Conservation (phyloP, 2,329 filamentous ascomycete genomes). For the Fusarium redolens region DNA sequence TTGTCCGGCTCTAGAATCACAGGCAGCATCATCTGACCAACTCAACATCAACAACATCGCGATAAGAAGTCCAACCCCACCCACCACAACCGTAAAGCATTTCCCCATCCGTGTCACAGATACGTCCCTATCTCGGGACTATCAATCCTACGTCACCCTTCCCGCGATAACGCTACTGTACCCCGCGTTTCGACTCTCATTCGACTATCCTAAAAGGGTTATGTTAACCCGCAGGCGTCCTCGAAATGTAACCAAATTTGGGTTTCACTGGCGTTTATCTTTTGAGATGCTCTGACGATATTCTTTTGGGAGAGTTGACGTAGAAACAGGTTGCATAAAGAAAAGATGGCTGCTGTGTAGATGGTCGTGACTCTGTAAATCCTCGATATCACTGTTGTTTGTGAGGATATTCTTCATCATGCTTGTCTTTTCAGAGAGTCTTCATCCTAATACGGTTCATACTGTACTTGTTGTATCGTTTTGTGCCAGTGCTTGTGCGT, state of each 20-base stretch:
- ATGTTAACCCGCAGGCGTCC: constrained; percentile 31
- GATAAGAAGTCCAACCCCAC: constrained; percentile 4
- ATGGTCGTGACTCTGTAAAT: background rate
- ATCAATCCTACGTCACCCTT: constrained; percentile 23
- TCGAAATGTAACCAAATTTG: constrained; percentile 29
- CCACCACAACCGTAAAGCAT: constrained; percentile 7
- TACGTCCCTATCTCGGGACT: constrained; percentile 1
- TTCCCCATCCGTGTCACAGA: constrained; percentile 14
- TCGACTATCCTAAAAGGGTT: constrained; percentile 22
- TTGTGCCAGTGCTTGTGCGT: constrained; percentile 15
- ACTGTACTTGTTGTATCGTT: constrained; percentile 11
- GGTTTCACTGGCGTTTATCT: constrained; percentile 24
- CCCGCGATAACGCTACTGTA: constrained; percentile 28
- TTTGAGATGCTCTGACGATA: background rate
- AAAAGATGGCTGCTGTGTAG: constrained; percentile 21
- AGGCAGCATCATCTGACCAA: background rate
- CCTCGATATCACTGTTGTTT: background rate
- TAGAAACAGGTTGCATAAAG: constrained; percentile 21
- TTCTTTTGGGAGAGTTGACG: background rate
- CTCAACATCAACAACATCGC: background rate
- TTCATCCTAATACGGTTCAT: constrained; percentile 14
- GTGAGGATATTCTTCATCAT: constrained; percentile 6
- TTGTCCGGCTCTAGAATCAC: background rate
- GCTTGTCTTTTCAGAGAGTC: constrained; percentile 23
- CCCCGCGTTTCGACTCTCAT: constrained; percentile 26